These are phyloP conservation scores for Sarcodon sp. DNA, from an alignment of 768 basidiomycete species.

Conservation along the genomic window DNA sequence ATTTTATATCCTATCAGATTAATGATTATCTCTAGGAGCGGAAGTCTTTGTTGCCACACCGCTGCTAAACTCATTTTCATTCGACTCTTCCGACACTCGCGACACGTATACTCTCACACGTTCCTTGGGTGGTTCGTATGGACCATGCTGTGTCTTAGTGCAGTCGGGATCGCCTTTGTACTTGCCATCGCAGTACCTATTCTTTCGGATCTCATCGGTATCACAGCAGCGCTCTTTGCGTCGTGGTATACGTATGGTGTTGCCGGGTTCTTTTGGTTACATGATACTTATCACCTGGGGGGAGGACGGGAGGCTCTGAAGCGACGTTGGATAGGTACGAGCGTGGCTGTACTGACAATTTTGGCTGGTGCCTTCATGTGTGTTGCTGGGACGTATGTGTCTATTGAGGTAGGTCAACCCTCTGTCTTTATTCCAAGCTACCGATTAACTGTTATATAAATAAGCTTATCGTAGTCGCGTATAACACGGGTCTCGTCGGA, in stretches of 20 bases:
- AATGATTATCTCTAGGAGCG: constrained; percentile 19
- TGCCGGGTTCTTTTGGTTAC: constrained; percentile 41
- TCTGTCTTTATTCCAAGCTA: constrained; percentile 1
- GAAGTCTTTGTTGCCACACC: constrained; percentile 34
- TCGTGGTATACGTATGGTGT: constrained; percentile 48
- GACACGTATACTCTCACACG: constrained; percentile 38
- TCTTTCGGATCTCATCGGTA: constrained; percentile 40
- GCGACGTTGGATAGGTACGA: constrained; percentile 19
- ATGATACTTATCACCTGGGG: constrained; percentile 30
- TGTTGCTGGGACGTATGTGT: constrained; percentile 38
- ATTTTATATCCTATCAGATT: background rate
- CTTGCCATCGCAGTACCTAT: constrained; percentile 40
- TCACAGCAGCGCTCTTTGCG: constrained; percentile 39
- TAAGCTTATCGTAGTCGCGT: constrained; percentile 35
- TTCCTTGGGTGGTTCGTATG: constrained; percentile 35
- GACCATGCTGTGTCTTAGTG: constrained; percentile 27
- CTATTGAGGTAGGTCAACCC: constrained; percentile 27
- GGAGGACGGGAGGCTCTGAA: constrained; percentile 19
- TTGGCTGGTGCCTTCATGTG: constrained; percentile 38
- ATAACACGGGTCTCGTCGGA: constrained; percentile 26
- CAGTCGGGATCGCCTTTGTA: constrained; percentile 28
- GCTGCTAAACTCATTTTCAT: constrained; percentile 42
- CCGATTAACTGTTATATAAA: background rate
- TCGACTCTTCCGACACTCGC: constrained; percentile 32
- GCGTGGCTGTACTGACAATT: constrained; percentile 28